Evolutionary conservation across 371 early-diverging fungal genomes (phyloP), one percentile per base, ranked within the genome.

Genomic region (Mortierella sp.): DNA sequence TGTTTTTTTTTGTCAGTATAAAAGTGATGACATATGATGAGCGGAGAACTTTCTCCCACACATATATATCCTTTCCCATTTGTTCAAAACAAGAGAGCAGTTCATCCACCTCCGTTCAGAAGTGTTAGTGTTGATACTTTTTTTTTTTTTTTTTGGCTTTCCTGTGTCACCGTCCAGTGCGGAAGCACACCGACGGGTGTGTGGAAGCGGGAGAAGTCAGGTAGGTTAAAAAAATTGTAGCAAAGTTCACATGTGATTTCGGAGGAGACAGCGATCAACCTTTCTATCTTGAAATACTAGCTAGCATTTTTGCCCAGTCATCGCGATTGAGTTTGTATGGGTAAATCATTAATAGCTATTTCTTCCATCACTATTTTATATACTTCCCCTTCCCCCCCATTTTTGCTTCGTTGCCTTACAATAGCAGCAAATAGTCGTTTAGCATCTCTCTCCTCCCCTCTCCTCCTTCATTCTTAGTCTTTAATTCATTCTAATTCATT

Each of bases 221-320:
- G 24, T 11, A 22, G 19, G 19, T 52, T 52, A 52, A 21, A 52
- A 52, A 52, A 52, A 52, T 4, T 9, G 19, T 16, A n/a, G n/a
- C 11, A 55, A 55, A 11, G 55, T 53, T 65, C 38, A 8, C 65
- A 65, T 65, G 65, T 65, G 65, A 65, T 65, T 65, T 33, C 65
- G 55, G 55, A 55, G 28, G 28, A 9, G 55, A 10, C 55, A 55
- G 65, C 55, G 65, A 28, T 24, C 22, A 55, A 22, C 32, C 55
- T 28, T 55, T 28, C 28, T 55, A 32, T 22, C 3, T 5, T 55
- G 55, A 55, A 28, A 10, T 13, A 47, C 13, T 10, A 47, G 16
- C 16, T 24, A 52, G 40, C 24, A 15, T 45, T 38, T 36, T 32
- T 36, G 19, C 19, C 11, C 22, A 9, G 7, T 6, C 36, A 36